Conservation (phyloP, 2,329 filamentous ascomycete genomes). For the Colletotrichum aenigma region DNA sequence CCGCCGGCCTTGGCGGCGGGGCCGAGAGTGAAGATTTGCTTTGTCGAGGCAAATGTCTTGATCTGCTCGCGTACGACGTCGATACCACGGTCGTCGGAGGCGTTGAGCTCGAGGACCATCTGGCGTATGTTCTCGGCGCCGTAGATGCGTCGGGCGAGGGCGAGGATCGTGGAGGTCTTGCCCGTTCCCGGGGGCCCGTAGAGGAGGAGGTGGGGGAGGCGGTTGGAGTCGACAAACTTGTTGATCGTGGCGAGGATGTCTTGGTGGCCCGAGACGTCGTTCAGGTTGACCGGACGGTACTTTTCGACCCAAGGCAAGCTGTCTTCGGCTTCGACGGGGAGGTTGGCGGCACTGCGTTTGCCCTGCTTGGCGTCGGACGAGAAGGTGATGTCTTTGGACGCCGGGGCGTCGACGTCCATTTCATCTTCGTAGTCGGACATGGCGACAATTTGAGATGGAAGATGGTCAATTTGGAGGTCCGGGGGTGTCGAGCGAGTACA, state of each 20-base stretch:
- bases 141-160: constrained; percentile 91
- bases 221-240: constrained; percentile 93
- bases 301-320: constrained; percentile 98
- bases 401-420: constrained; percentile 63
- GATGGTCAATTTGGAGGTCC: neutral
- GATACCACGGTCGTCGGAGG: constrained; percentile 95
- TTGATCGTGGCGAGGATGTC: constrained; percentile 98
- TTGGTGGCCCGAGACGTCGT: constrained; percentile 94
- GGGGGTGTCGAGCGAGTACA: neutral
- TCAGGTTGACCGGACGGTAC: constrained; percentile 86
- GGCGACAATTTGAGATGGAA: neutral
- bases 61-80: constrained; percentile 98
- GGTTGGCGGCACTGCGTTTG: constrained; percentile 89
- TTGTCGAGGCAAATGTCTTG: constrained; percentile 98
- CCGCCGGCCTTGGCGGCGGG: constrained; percentile 52
- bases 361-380: constrained; percentile 82
- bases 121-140: constrained; percentile 91
- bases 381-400: constrained; percentile 64
- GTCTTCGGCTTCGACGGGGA: constrained; percentile 93
- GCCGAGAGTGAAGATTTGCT: constrained; percentile 87
- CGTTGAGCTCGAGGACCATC: constrained; percentile 98
- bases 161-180: constrained; percentile 96
- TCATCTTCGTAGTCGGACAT: constrained; percentile 68
- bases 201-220: constrained; percentile 91
- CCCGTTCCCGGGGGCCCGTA: constrained; percentile 97